Conservation (phyloP, 495 filamentous ascomycete species). For the Annulohypoxylon maeteangense region DNA sequence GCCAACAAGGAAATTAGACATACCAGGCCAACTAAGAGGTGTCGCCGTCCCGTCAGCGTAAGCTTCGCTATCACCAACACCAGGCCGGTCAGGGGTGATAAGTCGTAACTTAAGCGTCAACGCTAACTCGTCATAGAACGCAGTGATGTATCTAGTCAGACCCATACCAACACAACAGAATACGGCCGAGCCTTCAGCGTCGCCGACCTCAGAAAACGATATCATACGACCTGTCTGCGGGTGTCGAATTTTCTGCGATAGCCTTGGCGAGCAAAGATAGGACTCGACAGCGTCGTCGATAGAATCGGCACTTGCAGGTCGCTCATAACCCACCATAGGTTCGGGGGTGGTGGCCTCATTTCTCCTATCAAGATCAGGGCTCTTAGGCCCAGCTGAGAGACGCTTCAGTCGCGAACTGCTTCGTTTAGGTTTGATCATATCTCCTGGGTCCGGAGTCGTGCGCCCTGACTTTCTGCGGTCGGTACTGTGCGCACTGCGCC, state of each 20-base stretch:
- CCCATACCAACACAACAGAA: conserved; percentile 99
- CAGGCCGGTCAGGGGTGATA: conserved; percentile 93
- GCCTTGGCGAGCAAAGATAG: conserved; percentile 83
- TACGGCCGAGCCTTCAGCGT: conserved; percentile 89
- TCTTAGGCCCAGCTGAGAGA: conserved; percentile 54
- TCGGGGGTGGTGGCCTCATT: conserved; percentile 45
- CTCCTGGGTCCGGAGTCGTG: conserved; percentile 54
- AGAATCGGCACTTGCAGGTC: conserved; percentile 82
- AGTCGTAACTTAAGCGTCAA: conserved; percentile 86
- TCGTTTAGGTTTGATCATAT: conserved; percentile 54
- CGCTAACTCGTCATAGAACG: conserved; percentile 97
- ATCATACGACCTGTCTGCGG: conserved; percentile 88
- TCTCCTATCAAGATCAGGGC: conserved; percentile 50
- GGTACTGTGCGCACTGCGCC: conserved; percentile 56
- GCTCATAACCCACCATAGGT: conserved; percentile 60
- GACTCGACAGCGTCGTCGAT: conserved; percentile 86
- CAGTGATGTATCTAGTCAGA: conserved; percentile 92
- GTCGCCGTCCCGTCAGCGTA: conserved; percentile 82
- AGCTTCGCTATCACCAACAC: conserved; percentile 90
- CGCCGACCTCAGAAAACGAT: conserved; percentile 96
- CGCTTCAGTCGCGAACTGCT: conserved; percentile 61
- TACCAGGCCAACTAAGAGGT: conserved; percentile 94
- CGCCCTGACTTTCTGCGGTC: conserved; percentile 56
- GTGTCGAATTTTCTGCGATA: conserved; percentile 87
- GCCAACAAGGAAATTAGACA: conserved; percentile 44